A percentile compares a stretch with the other conserved stretches of the same genome.
Conservation (phyloP, 2,329 filamentous ascomycete species). For the Scedosporium dehoogii region DNA sequence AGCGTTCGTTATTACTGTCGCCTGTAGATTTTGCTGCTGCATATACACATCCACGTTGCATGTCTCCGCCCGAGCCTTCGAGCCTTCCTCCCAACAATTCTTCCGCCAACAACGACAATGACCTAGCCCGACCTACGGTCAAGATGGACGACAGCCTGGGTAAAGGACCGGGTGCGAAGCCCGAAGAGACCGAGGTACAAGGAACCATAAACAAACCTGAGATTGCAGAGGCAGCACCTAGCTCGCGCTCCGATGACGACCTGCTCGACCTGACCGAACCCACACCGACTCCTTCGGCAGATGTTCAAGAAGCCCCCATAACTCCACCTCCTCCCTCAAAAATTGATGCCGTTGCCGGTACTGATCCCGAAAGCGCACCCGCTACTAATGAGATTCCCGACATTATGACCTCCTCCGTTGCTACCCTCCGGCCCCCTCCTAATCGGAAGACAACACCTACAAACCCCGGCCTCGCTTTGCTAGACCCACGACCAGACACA, state of each 20-base stretch:
- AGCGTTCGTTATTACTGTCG: not conserved
- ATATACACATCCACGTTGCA: not conserved
- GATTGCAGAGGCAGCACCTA: not conserved
- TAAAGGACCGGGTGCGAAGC: not conserved
- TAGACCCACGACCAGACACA: slow-evolving; percentile 31
- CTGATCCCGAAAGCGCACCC: not conserved
- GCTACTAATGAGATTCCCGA: slow-evolving; percentile 1
- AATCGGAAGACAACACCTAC: slow-evolving; percentile 26
- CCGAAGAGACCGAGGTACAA: not conserved
- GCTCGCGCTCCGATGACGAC: not conserved
- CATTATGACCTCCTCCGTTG: slow-evolving; percentile 26
- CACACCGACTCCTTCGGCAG: not conserved
- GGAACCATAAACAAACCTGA: not conserved
- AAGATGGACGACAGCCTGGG: slow-evolving; percentile 5
- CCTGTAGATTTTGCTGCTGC: not conserved
- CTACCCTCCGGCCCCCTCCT: slow-evolving; percentile 35
- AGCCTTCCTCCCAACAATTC: not conserved
- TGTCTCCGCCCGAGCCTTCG: slow-evolving; percentile 4
- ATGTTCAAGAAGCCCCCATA: not conserved
- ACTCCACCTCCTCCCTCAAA: not conserved
- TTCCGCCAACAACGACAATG: not conserved
- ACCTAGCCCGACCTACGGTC: not conserved
- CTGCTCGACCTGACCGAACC: slow-evolving; percentile 1
- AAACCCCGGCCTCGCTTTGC: slow-evolving; percentile 22
- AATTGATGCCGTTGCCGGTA: not conserved